Percentiles rank a stretch among this genome's conserved stretches.
Evolutionary conservation across 306 rosid genomes (phyloP).

Genomic region (Amphicarpaea edgeworthii): DNA sequence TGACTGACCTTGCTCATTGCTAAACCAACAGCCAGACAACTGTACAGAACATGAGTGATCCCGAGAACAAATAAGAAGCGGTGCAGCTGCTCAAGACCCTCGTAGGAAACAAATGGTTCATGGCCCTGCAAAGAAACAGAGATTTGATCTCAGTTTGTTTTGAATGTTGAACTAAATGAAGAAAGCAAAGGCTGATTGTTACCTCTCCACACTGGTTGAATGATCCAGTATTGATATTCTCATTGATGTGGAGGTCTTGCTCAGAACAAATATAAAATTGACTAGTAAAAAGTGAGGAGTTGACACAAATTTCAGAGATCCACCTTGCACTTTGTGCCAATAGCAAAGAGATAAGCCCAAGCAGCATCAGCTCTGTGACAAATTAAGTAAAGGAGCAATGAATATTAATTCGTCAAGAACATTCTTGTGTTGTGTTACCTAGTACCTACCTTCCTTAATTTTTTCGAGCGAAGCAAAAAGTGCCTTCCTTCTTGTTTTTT

Average conservation of each 20-base stretch:
- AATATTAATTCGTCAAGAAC: too few relatives aligned
- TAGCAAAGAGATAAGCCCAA: constrained; percentile 89
- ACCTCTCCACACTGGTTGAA: constrained; percentile 82
- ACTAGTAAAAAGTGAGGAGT: constrained; percentile 80
- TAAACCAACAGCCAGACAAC: constrained; percentile 91
- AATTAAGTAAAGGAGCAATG: constrained; percentile 23
- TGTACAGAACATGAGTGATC: constrained; percentile 91
- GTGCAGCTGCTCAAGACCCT: constrained; percentile 96
- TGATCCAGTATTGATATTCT: constrained; percentile 43
- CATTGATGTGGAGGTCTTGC: constrained; percentile 52
- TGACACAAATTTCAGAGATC: constrained; percentile 92
- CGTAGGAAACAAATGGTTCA: constrained; percentile 96
- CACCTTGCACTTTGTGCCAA: constrained; percentile 90
- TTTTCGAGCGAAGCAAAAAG: constrained; percentile 88
- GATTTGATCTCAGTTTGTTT: constrained; percentile 21
- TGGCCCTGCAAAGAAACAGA: constrained; percentile 63
- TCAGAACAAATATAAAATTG: constrained; percentile 79
- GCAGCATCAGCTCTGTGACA: constrained; percentile 92
- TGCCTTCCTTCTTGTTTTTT: constrained; percentile 89
- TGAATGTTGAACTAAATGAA: neutral
- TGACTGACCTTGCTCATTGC: constrained; percentile 89
- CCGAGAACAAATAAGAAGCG: constrained; percentile 95
- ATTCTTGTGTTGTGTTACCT: too few relatives aligned
- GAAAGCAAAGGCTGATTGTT: constrained; percentile 2
- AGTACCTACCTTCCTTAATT: constrained; percentile 95